Base-by-base conservation (phyloP, 306 rosid genomes). In the Chamaecrista fasciculata region DNA sequence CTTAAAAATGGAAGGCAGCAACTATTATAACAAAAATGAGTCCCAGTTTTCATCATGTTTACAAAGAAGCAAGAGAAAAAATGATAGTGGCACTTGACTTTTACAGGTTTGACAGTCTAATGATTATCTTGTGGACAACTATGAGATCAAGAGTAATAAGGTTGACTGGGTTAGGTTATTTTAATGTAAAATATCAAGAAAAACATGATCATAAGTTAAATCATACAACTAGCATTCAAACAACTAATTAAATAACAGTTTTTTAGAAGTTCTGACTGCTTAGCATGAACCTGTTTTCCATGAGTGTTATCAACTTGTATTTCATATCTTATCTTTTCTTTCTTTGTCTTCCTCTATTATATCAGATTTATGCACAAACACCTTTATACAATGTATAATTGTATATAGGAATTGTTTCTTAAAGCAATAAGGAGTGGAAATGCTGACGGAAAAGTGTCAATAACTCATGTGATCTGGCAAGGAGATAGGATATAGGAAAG, bases 51-150 rank as follows among this genome's bases (percentile, higher is more conserved):
- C 62, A 48, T 67, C 2, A 66, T 44, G n/a, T 53, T 51, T 62
- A 47, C 4, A 24, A 59, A 62, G 48, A 66, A 68, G 48, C 31
- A 61, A 68, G 23, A 76, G 74, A 37, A 37, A 66, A 6, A 28
- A 40, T n/a, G 8, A 24, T 3, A 47, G 11, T 46, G 21, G 53
- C 48, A 51, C 14, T 28, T 48, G 70, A 62, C 29, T 23, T 21
- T 34, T 11, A 76, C 66, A 28, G 37, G 28, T 21, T 46, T 34
- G 46, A 56, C 21, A 14, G 23, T 55, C 65, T 28, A 40, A 31
- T 66, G 43, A 29, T 36, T 43, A 67, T 60, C 21, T 56, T 2
- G 18, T 63, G 39, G 55, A 77, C 62, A 46, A 25, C 12, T 18
- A 48, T 48, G 25, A 19, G 55, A 20, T 49, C 55, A 49, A 49